Conservation (phyloP, 2,329 filamentous ascomycete genomes). For the Fusarium nanum region DNA sequence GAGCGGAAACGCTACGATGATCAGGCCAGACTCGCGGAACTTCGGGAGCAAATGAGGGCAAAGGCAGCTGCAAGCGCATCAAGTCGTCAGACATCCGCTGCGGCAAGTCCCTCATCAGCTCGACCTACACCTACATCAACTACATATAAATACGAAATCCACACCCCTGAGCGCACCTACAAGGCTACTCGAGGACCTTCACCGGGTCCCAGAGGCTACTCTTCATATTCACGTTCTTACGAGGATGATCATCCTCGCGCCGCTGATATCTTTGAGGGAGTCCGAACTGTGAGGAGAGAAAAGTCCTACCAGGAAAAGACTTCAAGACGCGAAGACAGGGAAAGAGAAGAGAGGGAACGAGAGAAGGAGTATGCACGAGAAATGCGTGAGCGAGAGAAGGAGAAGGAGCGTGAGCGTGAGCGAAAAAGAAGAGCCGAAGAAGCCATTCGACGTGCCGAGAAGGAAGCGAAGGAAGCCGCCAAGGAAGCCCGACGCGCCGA, state of each 20-base stretch:
- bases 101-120: conserved; percentile 30
- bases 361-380: conserved; percentile 43
- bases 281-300: conserved; percentile 56
- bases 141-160: conserved; percentile 59
- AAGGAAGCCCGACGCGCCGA: conserved; percentile 51
- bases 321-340: conserved; percentile 56
- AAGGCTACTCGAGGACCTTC: conserved; percentile 47
- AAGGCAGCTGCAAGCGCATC: conserved; percentile 47
- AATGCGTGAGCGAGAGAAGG: conserved; percentile 39
- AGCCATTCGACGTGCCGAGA: conserved; percentile 41
- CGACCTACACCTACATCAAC: conserved; percentile 51
- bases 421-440: conserved; percentile 26
- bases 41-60: conserved; percentile 66
- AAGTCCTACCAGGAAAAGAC: conserved; percentile 61
- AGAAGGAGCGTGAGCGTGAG: conserved; percentile 43
- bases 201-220: conserved; percentile 51
- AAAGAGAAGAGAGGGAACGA: conserved; percentile 50
- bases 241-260: conserved; percentile 58
- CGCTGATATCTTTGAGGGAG: conserved; percentile 60
- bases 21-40: conserved; percentile 72
- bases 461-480: conserved; percentile 48
- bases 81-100: conserved; percentile 16
- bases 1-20: conserved; percentile 83
- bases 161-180: conserved; percentile 62
- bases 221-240: conserved; percentile 55